Evolutionary conservation across 176 grass and related monocot genomes (phyloP).

Genomic region (Carex cristatella): DNA sequence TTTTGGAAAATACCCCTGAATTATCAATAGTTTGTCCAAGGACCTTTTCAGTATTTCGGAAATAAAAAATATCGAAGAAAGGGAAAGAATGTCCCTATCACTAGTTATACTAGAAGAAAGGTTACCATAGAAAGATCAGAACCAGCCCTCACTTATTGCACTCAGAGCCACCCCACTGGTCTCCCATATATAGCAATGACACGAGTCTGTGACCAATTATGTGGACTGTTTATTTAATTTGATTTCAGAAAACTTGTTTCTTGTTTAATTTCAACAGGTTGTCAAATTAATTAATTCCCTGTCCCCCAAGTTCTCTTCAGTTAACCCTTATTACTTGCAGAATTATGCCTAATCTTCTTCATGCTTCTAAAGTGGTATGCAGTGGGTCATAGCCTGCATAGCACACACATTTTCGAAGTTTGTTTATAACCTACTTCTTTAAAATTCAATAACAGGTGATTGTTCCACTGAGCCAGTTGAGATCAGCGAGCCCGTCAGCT

Average conservation of each 20-base stretch:
- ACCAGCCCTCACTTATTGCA: background rate
- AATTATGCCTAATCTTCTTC: background rate
- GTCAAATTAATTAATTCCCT: background rate
- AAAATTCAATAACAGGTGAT: slow-evolving; percentile 42
- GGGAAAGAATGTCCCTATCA: background rate
- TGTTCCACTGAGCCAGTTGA: slow-evolving; percentile 68
- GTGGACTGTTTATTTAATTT: background rate
- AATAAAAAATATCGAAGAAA: background rate
- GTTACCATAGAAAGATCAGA: background rate
- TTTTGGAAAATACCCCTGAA: background rate
- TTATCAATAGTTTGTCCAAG: background rate
- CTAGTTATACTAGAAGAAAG: background rate
- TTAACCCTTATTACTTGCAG: background rate
- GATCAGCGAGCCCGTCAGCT: slow-evolving; percentile 57
- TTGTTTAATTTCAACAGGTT: background rate
- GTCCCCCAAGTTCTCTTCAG: no score
- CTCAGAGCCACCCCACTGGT: no score
- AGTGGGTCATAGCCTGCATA: background rate
- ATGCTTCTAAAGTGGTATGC: background rate
- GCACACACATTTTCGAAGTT: background rate
- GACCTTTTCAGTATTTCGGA: background rate
- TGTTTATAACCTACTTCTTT: background rate
- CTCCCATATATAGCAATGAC: background rate
- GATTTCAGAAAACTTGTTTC: background rate
- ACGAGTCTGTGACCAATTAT: background rate